Evolutionary conservation across 2,329 filamentous ascomycete species (phyloP).

Genomic region (Hypomyces rosellus): DNA sequence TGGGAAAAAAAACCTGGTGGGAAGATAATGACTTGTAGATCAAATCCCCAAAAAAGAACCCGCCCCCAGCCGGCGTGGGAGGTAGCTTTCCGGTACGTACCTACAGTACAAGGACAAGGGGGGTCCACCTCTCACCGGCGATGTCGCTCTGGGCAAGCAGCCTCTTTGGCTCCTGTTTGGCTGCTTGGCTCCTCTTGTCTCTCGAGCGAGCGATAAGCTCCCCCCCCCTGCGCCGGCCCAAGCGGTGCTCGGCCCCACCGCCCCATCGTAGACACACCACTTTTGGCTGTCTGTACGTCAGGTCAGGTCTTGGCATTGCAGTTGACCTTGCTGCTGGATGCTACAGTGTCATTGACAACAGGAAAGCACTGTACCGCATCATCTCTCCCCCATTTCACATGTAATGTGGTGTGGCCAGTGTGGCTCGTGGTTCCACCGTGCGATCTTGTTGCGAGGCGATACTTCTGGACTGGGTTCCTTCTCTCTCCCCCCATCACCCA

Average conservation of each 20-base stretch:
- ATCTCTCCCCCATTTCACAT: too few relatives aligned
- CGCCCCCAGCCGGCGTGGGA: background rate
- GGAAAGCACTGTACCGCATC: too few relatives aligned
- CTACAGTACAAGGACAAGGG: background rate
- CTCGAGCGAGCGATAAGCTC: slow-evolving; percentile 5
- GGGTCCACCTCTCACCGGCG: background rate
- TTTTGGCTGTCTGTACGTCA: background rate
- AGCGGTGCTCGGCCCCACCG: slow-evolving; percentile 6
- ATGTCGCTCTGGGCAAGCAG: background rate
- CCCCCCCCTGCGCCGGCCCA: slow-evolving; percentile 4
- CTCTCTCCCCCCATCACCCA: background rate
- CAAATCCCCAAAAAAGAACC: background rate
- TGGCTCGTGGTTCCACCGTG: background rate
- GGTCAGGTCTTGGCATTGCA: background rate
- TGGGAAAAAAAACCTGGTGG: background rate
- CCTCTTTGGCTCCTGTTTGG: background rate
- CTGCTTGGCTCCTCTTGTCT: background rate
- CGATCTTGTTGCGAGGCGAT: background rate
- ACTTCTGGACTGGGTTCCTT: background rate
- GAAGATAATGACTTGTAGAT: background rate
- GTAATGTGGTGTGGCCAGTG: background rate
- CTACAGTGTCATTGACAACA: background rate
- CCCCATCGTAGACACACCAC: slow-evolving; percentile 3
- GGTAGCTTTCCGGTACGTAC: too few relatives aligned
- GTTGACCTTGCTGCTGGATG: background rate